Evolutionary conservation across 2,329 filamentous ascomycete genomes (phyloP).

Genomic region (Dichotomopilus funicola): DNA sequence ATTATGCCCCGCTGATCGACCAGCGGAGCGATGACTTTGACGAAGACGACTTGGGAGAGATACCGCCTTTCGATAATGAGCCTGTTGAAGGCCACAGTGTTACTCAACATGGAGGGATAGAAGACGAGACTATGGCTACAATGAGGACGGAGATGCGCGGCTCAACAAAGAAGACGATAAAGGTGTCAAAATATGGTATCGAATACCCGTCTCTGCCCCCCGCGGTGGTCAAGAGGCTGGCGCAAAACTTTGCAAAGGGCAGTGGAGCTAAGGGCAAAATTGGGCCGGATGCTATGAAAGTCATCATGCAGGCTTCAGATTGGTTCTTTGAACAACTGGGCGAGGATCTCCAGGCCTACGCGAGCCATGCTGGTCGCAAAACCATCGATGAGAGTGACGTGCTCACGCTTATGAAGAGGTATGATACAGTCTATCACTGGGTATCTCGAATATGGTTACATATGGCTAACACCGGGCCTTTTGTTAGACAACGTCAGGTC

Average conservation of each 20-base stretch:
- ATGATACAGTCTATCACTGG: slow-evolving; percentile 32
- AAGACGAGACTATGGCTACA: slow-evolving; percentile 14
- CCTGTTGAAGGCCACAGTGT: slow-evolving; percentile 1
- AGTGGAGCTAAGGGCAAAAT: slow-evolving; percentile 63
- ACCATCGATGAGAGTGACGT: slow-evolving; percentile 83
- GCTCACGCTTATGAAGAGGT: slow-evolving; percentile 77
- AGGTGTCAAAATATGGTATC: slow-evolving; percentile 64
- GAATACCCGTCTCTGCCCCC: slow-evolving; percentile 69
- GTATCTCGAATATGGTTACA: slow-evolving; percentile 28
- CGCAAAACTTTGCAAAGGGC: slow-evolving; percentile 63
- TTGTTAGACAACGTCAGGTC: slow-evolving; percentile 67
- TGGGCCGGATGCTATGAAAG: slow-evolving; percentile 64
- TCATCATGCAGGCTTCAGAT: slow-evolving; percentile 73
- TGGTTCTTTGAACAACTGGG: slow-evolving; percentile 89
- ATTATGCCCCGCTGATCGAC: slow-evolving; percentile 23
- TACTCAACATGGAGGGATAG: slow-evolving; percentile 11
- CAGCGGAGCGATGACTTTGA: slow-evolving; percentile 23
- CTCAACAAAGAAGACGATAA: slow-evolving; percentile 40
- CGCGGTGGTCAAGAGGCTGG: slow-evolving; percentile 66
- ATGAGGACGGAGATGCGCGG: slow-evolving; percentile 6
- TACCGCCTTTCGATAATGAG: slow-evolving; percentile 13
- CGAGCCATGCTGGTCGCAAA: slow-evolving; percentile 73
- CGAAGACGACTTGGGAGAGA: slow-evolving; percentile 12
- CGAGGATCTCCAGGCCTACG: slow-evolving; percentile 73
- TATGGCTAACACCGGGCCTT: slow-evolving; percentile 25